A percentile compares a stretch with the other conserved stretches of the same genome.
These are phyloP conservation scores for Aspergillus calidoustus DNA, from an alignment of 2,329 filamentous ascomycete species.

Conservation along the genomic window DNA sequence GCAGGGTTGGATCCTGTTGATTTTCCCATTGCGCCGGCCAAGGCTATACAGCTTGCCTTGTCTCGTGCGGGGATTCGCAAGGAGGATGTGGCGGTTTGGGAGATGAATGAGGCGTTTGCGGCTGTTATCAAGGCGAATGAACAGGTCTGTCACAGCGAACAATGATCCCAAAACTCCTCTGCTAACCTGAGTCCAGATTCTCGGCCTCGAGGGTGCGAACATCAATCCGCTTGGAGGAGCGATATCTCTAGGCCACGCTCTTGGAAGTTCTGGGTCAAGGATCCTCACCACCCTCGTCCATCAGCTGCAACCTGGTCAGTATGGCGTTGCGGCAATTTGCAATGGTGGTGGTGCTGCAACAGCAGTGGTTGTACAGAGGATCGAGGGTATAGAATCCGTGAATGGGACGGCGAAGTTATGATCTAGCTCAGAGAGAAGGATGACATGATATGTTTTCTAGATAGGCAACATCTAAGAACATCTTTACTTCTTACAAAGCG, in stretches of 20 bases:
- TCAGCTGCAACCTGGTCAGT: conserved; percentile 88
- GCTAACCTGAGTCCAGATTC: conserved; percentile 58
- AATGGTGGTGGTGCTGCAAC: conserved; percentile 94
- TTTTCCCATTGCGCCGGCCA: conserved; percentile 89
- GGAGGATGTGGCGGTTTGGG: conserved; percentile 92
- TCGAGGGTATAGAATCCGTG: conserved; percentile 53
- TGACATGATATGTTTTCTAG: no score
- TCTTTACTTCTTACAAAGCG: no score
- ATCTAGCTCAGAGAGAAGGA: no score
- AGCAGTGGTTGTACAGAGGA: conserved; percentile 85
- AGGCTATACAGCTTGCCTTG: conserved; percentile 87
- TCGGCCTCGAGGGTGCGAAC: conserved; percentile 76
- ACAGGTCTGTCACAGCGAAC: conserved; percentile 70
- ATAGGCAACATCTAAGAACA: no score
- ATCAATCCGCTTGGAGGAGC: conserved; percentile 90
- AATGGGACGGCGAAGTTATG: no score
- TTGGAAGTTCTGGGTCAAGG: conserved; percentile 92
- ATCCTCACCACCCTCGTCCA: conserved; percentile 90
- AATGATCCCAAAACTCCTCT: neutral
- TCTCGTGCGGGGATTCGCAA: conserved; percentile 87
- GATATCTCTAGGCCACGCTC: conserved; percentile 86
- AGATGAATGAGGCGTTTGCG: conserved; percentile 98
- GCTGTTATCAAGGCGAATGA: conserved; percentile 93
- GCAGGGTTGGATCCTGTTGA: conserved; percentile 89
- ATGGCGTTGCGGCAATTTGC: conserved; percentile 93